These are phyloP conservation scores for Lactarius vividus DNA, from an alignment of 768 basidiomycete species.

Conservation along the genomic window DNA sequence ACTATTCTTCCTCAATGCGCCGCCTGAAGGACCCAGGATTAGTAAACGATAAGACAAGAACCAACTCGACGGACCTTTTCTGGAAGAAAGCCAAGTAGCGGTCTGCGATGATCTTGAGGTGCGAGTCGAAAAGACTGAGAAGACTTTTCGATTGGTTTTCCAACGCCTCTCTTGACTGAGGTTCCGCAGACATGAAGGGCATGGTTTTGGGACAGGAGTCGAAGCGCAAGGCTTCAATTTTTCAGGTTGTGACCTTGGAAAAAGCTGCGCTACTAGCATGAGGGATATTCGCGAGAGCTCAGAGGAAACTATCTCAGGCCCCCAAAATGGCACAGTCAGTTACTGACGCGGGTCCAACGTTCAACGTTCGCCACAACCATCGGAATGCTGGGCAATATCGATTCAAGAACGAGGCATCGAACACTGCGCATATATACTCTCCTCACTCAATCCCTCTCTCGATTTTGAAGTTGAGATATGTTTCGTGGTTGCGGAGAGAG, in stretches of 20 bases:
- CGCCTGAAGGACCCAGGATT: slow-evolving; percentile 46
- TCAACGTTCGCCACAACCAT: background rate
- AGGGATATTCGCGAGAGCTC: background rate
- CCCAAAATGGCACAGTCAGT: background rate
- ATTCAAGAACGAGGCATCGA: background rate
- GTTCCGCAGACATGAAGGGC: slow-evolving; percentile 14
- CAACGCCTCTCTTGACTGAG: slow-evolving; percentile 17
- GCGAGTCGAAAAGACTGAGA: slow-evolving; percentile 65
- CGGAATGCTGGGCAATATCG: background rate
- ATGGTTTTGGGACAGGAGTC: background rate
- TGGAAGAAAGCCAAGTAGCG: slow-evolving; percentile 83
- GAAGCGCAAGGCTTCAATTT: no score
- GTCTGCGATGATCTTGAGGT: slow-evolving; percentile 66
- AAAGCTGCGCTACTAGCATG: background rate
- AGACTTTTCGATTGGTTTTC: slow-evolving; percentile 39
- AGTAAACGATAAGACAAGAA: slow-evolving; percentile 21
- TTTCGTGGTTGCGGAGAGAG: no score
- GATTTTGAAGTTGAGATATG: background rate
- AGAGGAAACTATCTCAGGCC: background rate
- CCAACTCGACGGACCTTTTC: slow-evolving; percentile 57
- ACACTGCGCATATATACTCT: no score
- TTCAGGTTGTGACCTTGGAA: background rate
- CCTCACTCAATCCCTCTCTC: no score
- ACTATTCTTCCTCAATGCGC: slow-evolving; percentile 86
- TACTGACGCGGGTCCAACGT: no score